Evolutionary conservation across 495 filamentous ascomycete species (phyloP), one percentile per base, ranked within the genome.

Genomic region (Rhizodiscina lignyota): DNA sequence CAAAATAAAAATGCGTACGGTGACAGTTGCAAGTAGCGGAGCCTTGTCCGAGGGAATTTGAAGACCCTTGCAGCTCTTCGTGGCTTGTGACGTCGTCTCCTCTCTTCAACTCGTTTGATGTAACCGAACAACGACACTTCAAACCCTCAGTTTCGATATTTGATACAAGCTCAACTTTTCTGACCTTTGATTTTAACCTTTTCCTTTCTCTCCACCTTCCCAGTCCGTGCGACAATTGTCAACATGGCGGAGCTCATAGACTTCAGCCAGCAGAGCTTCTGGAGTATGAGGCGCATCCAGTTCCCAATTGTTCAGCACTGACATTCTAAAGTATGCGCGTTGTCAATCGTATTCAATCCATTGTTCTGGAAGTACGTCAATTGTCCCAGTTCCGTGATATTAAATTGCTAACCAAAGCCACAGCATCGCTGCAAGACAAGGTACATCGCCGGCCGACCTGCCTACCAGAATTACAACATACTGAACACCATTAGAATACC

Each of bases 351-450:
- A 27, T 83, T 83, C 58, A 84, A 83, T 54, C 79, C 79, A 15
- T 68, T 72, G 13, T 82, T 81, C 52, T 83, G 78, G 79, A 83
- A 83, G 77, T 81, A 64, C 47, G 72, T 57, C 16, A 21, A 13
- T 11, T 8, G 22, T 21, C 13, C 29, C 17, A 31, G 11, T 32
- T 34, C 34, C 21, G 0, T 29, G 13, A 40, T 30, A 16, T 32
- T 13, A 29, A 4, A n/a, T 24, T 32, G 36, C 42, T 49, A 44
- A 54, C 34, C 32, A 28, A 23, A 30, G 19, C 27, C 22, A 30
- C 47, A 79, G 76, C 50, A 70, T 71, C 39, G 64, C 74, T 30
- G 76, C 76, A 32, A 66, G 74, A 42, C 65, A 71, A 77, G 75
- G 75, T 79, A 56, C 44, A 52, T 34, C 33, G 18, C 39, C 40